Evolutionary conservation across 1,284 basidiomycete species (phyloP), one percentile per base, ranked within the genome.

Genomic region (Tilletiaria anomala): DNA sequence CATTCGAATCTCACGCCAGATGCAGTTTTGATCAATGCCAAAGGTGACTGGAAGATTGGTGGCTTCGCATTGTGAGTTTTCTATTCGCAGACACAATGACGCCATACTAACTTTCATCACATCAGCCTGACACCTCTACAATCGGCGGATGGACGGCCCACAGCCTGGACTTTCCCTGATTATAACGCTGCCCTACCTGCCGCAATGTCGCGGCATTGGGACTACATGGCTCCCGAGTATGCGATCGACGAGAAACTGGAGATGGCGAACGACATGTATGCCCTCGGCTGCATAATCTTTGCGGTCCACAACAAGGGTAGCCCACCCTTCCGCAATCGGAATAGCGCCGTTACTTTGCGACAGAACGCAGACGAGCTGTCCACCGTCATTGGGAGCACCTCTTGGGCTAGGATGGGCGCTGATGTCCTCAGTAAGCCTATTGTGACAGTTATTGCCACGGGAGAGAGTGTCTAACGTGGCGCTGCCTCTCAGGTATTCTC

Each of bases 11-110:
- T 99, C 15, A 80, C 77, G 19, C 80, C 83, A 1, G 86, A 58
- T 12, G 38, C 51, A 8, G 45, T 62, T 15, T 26, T 56, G 29
- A 54, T 61, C 49, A 58, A 65, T 39, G 53, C 50, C 31, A 58
- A 93, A 83, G 91, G 93, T 26, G 91, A 99, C 68, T 99, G 91
- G 91, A 99, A 96, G 70, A 75, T 99, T 37, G 80, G 82, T 12
- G 89, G 88, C 0, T 75, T 96, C 33, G 84, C 83, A 4, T 73
- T 89, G 39, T 33, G n/a, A n/a, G n/a, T n/a, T n/a, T n/a, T n/a
- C n/a, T n/a, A n/a, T n/a, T n/a, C n/a, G n/a, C n/a, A n/a, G n/a
- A n/a, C n/a, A n/a, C n/a, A n/a, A n/a, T n/a, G n/a, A n/a, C n/a
- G n/a, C n/a, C n/a, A n/a, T n/a, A n/a, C n/a, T n/a, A n/a, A n/a